These are phyloP conservation scores for Fusarium albidum DNA, from an alignment of 2,329 filamentous ascomycete species.

Conservation along the genomic window DNA sequence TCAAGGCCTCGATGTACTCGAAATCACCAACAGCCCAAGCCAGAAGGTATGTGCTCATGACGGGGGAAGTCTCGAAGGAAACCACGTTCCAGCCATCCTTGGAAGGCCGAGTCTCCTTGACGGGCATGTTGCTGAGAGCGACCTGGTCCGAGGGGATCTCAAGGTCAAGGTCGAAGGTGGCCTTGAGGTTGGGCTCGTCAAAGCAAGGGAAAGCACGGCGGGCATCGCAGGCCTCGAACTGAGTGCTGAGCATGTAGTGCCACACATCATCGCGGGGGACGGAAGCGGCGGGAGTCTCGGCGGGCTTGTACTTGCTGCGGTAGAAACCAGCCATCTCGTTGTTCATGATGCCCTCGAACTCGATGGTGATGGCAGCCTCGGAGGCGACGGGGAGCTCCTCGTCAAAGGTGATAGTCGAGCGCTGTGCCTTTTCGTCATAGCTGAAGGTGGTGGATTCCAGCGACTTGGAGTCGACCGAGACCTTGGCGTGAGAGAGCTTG, in stretches of 20 bases:
- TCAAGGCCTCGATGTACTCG: slow-evolving; percentile 93
- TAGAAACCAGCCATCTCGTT: slow-evolving; percentile 94
- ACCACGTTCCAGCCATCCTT: slow-evolving; percentile 75
- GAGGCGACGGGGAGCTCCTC: slow-evolving; percentile 73
- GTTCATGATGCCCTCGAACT: slow-evolving; percentile 85
- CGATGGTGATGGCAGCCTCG: slow-evolving; percentile 72
- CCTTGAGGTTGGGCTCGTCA: slow-evolving; percentile 96
- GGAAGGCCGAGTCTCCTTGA: slow-evolving; percentile 71
- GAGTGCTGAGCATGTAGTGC: slow-evolving; percentile 87
- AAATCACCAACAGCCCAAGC: slow-evolving; percentile 98
- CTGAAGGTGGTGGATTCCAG: slow-evolving; percentile 72
- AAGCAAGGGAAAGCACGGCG: slow-evolving; percentile 97
- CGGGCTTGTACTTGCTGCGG: slow-evolving; percentile 90
- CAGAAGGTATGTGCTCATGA: slow-evolving; percentile 92
- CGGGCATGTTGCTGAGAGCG: slow-evolving; percentile 94
- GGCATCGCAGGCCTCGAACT: slow-evolving; percentile 97
- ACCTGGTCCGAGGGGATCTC: slow-evolving; percentile 90
- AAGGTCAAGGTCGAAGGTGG: slow-evolving; percentile 92
- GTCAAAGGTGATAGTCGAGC: slow-evolving; percentile 79
- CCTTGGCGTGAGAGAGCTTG: slow-evolving; percentile 72
- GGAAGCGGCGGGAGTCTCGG: slow-evolving; percentile 73
- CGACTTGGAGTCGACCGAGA: slow-evolving; percentile 65
- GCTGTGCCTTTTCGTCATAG: slow-evolving; percentile 86
- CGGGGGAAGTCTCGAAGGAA: slow-evolving; percentile 81
- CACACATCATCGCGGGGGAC: slow-evolving; percentile 77